These are phyloP conservation scores for Kurtzmaniella quercitrusa DNA, from an alignment of 1,139 yeast species.

Conservation along the genomic window DNA sequence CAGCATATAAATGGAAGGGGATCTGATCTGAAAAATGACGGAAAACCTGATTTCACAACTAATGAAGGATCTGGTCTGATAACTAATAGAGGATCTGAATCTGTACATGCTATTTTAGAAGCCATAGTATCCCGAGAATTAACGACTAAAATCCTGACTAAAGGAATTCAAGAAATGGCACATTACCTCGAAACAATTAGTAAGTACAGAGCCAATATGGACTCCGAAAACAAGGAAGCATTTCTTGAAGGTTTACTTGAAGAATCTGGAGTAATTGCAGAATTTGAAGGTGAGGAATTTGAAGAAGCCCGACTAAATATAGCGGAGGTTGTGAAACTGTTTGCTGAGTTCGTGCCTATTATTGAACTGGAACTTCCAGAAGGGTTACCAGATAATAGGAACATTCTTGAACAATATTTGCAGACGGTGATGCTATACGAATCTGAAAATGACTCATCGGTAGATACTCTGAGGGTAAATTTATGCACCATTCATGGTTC, in stretches of 20 bases:
- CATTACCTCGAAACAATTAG: conserved; percentile 28
- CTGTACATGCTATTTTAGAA: conserved; percentile 1
- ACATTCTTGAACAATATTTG: conserved; percentile 48
- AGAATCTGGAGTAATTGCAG: conserved; percentile 28
- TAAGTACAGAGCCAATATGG: conserved; percentile 17
- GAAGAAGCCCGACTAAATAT: conserved; percentile 34
- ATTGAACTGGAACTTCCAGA: conserved; percentile 49
- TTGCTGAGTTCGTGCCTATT: conserved; percentile 44
- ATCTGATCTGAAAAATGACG: neutral
- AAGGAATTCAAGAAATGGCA: conserved; percentile 14
- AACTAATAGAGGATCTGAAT: neutral
- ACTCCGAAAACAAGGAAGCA: conserved; percentile 6
- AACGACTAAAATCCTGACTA: conserved; percentile 11
- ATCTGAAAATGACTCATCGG: conserved; percentile 13
- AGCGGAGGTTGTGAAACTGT: conserved; percentile 38
- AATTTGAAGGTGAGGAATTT: conserved; percentile 18
- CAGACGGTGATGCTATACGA: conserved; percentile 60
- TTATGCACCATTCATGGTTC: conserved; percentile 84
- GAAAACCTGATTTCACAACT: no score
- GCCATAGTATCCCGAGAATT: conserved; percentile 1
- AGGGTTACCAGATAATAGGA: conserved; percentile 14
- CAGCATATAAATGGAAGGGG: conserved; percentile 5
- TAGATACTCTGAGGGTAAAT: conserved; percentile 21
- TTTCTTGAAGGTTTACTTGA: conserved; percentile 25
- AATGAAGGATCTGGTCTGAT: no score